Conservation (phyloP, 345 rosid genomes). For the Orychophragmus violaceus region DNA sequence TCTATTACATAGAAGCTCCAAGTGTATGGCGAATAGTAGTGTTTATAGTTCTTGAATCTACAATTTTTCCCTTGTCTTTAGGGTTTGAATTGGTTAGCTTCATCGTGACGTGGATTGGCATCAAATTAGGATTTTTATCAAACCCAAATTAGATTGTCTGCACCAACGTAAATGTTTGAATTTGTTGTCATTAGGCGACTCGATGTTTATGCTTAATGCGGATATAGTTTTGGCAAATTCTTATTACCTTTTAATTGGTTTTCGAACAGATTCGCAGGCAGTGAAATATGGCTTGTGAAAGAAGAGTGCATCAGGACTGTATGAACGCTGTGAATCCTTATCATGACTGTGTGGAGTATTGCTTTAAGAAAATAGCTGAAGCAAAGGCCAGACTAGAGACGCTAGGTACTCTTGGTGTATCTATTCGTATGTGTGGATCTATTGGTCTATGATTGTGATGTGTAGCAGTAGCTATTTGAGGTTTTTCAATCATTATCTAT, state of each 20-base stretch:
- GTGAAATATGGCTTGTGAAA: constrained; percentile 37
- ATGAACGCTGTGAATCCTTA: constrained; percentile 69
- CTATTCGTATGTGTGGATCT: background rate
- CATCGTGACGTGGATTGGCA: background rate
- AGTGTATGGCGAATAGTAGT: background rate
- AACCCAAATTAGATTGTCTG: background rate
- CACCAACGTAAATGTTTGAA: background rate
- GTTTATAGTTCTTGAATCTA: background rate
- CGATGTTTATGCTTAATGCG: background rate
- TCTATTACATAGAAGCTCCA: background rate
- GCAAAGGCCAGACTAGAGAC: constrained; percentile 38
- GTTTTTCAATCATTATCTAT: background rate
- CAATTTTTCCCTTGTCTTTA: background rate
- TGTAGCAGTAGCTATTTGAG: background rate
- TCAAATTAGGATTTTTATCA: background rate
- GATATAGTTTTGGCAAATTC: background rate
- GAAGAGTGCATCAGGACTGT: constrained; percentile 59
- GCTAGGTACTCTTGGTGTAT: constrained; percentile 20
- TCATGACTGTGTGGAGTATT: constrained; percentile 75
- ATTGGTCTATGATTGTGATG: background rate
- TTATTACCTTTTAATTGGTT: background rate
- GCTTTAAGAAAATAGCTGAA: constrained; percentile 71
- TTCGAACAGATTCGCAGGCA: background rate
- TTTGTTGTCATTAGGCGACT: background rate
- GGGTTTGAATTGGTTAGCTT: constrained; percentile 17